Evolutionary conservation across 2,329 filamentous ascomycete genomes (phyloP).

Genomic region (Neonectria ditissima): DNA sequence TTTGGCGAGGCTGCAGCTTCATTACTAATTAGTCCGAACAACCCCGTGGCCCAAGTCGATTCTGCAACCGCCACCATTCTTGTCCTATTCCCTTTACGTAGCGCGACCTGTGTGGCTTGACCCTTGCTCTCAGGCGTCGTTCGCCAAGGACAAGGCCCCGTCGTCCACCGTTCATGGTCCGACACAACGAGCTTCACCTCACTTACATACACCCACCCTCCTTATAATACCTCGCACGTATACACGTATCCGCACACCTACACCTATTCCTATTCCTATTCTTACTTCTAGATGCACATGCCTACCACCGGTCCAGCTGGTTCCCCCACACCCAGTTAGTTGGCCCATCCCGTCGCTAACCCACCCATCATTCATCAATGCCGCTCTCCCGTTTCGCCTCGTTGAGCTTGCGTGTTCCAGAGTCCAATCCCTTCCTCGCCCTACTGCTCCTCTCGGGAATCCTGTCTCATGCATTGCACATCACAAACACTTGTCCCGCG

Average conservation of each 20-base stretch:
- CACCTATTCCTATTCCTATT: neutral
- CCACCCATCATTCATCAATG: slow-evolving; percentile 6
- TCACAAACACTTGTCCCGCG: slow-evolving; percentile 10
- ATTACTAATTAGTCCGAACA: no score
- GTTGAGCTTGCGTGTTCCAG: neutral
- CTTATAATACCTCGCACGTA: no score
- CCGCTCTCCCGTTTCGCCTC: slow-evolving; percentile 14
- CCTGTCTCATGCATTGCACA: slow-evolving; percentile 14
- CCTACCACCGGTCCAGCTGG: neutral
- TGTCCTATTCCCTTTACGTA: neutral
- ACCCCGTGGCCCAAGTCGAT: neutral
- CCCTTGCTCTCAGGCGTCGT: slow-evolving; percentile 10
- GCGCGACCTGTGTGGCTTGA: neutral
- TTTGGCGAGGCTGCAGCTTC: neutral
- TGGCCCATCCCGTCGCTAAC: slow-evolving; percentile 1
- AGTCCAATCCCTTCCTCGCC: neutral
- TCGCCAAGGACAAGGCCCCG: slow-evolving; percentile 18
- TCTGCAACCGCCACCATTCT: slow-evolving; percentile 10
- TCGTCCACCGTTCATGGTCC: slow-evolving; percentile 25
- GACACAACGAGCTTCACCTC: slow-evolving; percentile 24
- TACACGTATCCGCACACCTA: no score
- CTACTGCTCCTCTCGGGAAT: slow-evolving; percentile 1
- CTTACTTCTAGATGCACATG: neutral
- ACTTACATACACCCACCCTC: no score
- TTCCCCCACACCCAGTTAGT: neutral